Base-by-base conservation (phyloP, 1,284 basidiomycete species). In the Microbotryum violaceum region DNA sequence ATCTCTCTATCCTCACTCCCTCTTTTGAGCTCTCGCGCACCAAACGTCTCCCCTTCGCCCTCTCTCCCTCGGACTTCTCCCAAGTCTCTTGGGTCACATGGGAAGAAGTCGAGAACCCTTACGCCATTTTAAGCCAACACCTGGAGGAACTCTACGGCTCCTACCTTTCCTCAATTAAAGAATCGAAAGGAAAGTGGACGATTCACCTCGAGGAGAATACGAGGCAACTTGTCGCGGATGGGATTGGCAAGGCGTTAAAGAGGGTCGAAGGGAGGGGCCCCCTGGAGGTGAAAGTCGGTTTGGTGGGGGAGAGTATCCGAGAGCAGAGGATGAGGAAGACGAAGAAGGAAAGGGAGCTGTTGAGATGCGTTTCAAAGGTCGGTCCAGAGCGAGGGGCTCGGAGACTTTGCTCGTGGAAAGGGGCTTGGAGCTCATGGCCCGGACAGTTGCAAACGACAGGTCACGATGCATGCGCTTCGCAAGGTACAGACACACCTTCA, bases 361-460 rank as follows among this genome's bases (percentile, higher is more conserved):
- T 91, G 73, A 82, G 81, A 69, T 91, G 88, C 72, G 87, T 80
- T 5, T 91, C 90, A 71, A 85, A 89, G 80, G 88, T 89, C 50
- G 60, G 75, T 69, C 31, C 31, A 8, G 31, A 31, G 7, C 8
- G 31, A 31, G 31, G 31, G 31, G 7, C 31, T 46, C 18, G 12
- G 37, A 16, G 37, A 1, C 37, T 12, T 42, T 42, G 37, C 7
- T 31, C 2, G 29, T 8, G 37, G 37, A 16, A 42, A 16, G 12
- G 14, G 37, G 37, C 12, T 18, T 5, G 37, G 12, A 42, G 37
- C 37, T 42, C 9, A 42, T 42, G 12, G 37, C 14, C 6, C 3
- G 12, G 51, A 21, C 16, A 9, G 42, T 50, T 20, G 37, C 31
- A 6, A 8, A 8, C 33, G 23, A 7, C 71, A 90, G 87, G 84